These are phyloP conservation scores for Coniophora puteana DNA, from an alignment of 1,284 basidiomycete genomes.

Conservation along the genomic window DNA sequence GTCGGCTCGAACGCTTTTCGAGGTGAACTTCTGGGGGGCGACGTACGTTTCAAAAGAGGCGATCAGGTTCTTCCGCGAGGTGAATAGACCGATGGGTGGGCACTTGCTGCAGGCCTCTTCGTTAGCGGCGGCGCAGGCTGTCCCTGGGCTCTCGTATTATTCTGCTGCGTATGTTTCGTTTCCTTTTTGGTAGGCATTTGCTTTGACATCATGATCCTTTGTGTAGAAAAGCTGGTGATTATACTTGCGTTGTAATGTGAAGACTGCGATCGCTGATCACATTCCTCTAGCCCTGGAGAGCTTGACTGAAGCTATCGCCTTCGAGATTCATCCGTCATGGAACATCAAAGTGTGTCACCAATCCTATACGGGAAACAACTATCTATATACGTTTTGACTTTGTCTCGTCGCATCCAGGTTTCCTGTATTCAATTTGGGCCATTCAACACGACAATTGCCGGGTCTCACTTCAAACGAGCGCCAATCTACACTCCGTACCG, in stretches of 20 bases:
- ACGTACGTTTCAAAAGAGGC: conserved; percentile 20
- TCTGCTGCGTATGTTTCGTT: conserved; percentile 1
- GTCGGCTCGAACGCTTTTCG: not conserved
- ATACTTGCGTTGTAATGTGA: not conserved
- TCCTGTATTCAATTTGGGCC: conserved; percentile 19
- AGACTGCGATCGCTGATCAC: not conserved
- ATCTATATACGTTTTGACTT: too few species aligned
- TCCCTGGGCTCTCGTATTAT: not conserved
- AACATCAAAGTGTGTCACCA: conserved; percentile 2
- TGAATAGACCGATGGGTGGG: conserved; percentile 13
- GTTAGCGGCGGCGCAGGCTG: not conserved
- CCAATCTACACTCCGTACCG: too few species aligned
- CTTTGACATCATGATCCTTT: not conserved
- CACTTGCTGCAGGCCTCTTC: not conserved
- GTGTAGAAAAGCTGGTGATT: not conserved
- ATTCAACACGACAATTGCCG: conserved; percentile 8
- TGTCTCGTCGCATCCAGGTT: too few species aligned
- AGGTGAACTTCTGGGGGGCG: conserved; percentile 8
- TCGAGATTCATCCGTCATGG: not conserved
- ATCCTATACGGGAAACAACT: too few species aligned
- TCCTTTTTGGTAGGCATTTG: not conserved
- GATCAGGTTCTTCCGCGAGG: conserved; percentile 26
- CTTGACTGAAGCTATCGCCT: not conserved
- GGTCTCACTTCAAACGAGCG: not conserved
- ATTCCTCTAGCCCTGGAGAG: not conserved